Base-by-base conservation (phyloP, 2,329 filamentous ascomycete species). In the Cladophialophora carrionii region DNA sequence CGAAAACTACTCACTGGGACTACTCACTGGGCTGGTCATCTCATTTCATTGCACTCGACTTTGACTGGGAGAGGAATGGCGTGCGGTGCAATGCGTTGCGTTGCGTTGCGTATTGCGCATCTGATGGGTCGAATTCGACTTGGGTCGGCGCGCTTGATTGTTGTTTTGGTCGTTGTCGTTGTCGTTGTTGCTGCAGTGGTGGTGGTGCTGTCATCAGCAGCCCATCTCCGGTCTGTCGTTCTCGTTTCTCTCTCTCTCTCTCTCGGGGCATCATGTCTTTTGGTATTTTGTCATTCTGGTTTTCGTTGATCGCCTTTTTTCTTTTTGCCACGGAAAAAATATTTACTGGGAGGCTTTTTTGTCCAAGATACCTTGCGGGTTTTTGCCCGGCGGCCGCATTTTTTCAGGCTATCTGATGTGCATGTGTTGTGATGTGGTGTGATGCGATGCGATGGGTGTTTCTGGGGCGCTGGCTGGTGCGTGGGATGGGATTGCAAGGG, bases 331-430 rank as follows among this genome's bases (percentile, higher is more conserved):
- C 37, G 46, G 51, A 52, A 43, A 57, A 52, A 43, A 31, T 9
- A 29, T 6, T 46, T 53, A 57, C 32, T 66, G 57, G 66, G 66
- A 62, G 61, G 65, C 52, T 58, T 53, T 48, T 67, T 64, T 68
- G 61, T 66, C 57, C 59, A 57, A 71, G 70, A 71, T 71, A 70
- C 70, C 70, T 70, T 66, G 68, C 70, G 67, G 70, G 70, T 65
- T 71, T 71, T 65, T 64, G 63, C 63, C 70, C 68, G 66, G 70
- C 58, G 37, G 48, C 52, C 52, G 29, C 17, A 17, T 54, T 20
- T 10, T 54, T 51, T 2, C 26, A 29, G 37, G 37, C 37, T 43
- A 43, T 43, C 14, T 17, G 17, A 43, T 43, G 37, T 6, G 34
- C n/a, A 41, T 41, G 34, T 17, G 34, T 14, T 37, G 34, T 7